These are phyloP conservation scores for Fragaria ananassa DNA, from an alignment of 306 rosid species.

Conservation along the genomic window DNA sequence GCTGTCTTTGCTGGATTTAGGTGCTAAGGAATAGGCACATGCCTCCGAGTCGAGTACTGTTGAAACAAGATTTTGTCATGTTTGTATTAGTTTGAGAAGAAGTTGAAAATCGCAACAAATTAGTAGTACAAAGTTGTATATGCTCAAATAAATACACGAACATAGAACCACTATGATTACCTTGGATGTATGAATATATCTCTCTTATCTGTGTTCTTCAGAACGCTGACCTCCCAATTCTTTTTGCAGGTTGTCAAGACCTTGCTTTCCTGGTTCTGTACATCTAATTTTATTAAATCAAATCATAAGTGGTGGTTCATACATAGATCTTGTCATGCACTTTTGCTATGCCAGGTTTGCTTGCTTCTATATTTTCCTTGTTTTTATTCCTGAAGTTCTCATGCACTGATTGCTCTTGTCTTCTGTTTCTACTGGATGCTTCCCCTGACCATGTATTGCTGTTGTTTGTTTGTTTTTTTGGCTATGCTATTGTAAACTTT, in stretches of 20 bases:
- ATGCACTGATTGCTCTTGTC: background rate
- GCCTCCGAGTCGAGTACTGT: background rate
- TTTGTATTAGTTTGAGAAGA: background rate
- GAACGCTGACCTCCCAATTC: background rate
- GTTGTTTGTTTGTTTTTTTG: background rate
- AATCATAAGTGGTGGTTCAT: background rate
- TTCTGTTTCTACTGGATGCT: background rate
- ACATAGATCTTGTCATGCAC: background rate
- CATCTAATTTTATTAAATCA: background rate
- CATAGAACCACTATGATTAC: background rate
- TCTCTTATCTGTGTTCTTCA: background rate
- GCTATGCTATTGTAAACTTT: background rate
- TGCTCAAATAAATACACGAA: background rate
- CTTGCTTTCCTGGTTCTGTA: background rate
- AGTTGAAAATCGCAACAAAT: background rate
- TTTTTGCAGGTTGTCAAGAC: background rate
- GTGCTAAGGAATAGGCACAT: background rate
- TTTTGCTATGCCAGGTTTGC: background rate
- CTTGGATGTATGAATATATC: background rate
- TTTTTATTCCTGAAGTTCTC: background rate
- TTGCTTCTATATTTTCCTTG: conserved; percentile 5
- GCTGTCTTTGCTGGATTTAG: background rate
- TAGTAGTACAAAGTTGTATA: background rate
- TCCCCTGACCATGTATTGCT: background rate
- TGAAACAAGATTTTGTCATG: background rate